Evolutionary conservation across 345 rosid genomes (phyloP), one percentile per base, ranked within the genome.

Genomic region (Rhizophora apiculata): DNA sequence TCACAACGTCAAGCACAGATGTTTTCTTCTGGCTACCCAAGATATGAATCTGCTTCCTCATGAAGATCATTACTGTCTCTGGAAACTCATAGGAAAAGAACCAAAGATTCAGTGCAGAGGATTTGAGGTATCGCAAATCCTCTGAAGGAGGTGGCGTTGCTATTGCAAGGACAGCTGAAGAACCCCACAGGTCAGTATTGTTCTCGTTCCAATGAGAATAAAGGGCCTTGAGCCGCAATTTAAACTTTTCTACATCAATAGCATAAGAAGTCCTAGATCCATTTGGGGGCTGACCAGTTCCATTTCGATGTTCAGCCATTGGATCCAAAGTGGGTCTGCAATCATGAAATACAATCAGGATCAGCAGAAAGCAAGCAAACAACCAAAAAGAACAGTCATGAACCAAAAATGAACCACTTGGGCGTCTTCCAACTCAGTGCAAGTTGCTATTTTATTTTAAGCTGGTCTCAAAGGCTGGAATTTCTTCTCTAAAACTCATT

Each of bases 31-130:
- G 89, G 77, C 92, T 89, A 69, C 93, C 87, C 74, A 90, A 78
- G 76, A 93, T 85, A 73, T 89, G 98, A 43, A 93, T 82, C 82
- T 91, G 90, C 79, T 83, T 88, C 77, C 73, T 73, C 57, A 78
- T 75, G 66, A 94, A 94, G 63, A 94, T 93, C 93, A 94, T 94
- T 22, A 94, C 83, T 0, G 98, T 91, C 84, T 91, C 97, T 0
- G 97, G 98, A 69, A 94, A 94, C 85, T 91, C 98, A 53, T 89
- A 94, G 34, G 97, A 97, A 32, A 94, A 76, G 78, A 94, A 84
- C 97, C 98, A 94, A 49, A 91, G 81, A 68, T 88, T 91, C 71
- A 94, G 60, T 10, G 98, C 97, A 0, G 97, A 94, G 0, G 98
- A 94, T 65, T 94, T 91, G 63, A 91, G 76, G 66, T 91, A 94